phyloP scores from a whole-genome alignment of 306 rosid species.

The Glycine soja region DNA sequence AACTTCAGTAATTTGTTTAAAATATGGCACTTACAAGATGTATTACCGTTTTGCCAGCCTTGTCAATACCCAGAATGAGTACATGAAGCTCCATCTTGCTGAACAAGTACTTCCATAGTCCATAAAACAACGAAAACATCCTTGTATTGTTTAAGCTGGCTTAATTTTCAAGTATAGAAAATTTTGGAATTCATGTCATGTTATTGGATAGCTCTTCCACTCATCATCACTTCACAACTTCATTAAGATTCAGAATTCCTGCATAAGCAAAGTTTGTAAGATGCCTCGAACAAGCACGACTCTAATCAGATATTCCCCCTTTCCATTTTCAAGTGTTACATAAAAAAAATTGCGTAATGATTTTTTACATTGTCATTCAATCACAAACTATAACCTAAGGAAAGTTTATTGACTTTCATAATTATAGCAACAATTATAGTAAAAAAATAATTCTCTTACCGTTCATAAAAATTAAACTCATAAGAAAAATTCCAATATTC shows the following conservation, averaged over 20 bases:
- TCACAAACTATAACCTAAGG: too few relatives aligned
- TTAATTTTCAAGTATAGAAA: constrained; percentile 55
- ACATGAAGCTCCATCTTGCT: constrained; percentile 96
- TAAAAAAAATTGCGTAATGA: background rate
- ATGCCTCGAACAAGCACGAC: constrained; percentile 15
- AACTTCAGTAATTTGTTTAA: constrained; percentile 24
- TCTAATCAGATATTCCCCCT: background rate
- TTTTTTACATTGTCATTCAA: background rate
- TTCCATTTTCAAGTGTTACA: constrained; percentile 23
- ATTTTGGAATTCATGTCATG: constrained; percentile 52
- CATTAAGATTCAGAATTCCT: constrained; percentile 44
- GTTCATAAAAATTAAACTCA: background rate
- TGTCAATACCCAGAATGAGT: constrained; percentile 96
- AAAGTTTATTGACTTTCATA: background rate
- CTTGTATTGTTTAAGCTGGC: constrained; percentile 48
- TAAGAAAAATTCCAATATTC: constrained; percentile 7
- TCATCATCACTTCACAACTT: constrained; percentile 42
- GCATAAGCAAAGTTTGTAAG: constrained; percentile 37
- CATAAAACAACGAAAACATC: constrained; percentile 95
- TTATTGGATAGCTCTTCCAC: constrained; percentile 39
- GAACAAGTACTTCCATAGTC: constrained; percentile 90
- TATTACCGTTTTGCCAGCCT: constrained; percentile 97
- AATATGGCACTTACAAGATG: constrained; percentile 40
- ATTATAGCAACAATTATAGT: background rate
- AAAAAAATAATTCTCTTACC: background rate